Percentiles rank a stretch among this genome's conserved stretches.
These are phyloP conservation scores for Viola odorata DNA, from an alignment of 345 rosid species.

Conservation along the genomic window DNA sequence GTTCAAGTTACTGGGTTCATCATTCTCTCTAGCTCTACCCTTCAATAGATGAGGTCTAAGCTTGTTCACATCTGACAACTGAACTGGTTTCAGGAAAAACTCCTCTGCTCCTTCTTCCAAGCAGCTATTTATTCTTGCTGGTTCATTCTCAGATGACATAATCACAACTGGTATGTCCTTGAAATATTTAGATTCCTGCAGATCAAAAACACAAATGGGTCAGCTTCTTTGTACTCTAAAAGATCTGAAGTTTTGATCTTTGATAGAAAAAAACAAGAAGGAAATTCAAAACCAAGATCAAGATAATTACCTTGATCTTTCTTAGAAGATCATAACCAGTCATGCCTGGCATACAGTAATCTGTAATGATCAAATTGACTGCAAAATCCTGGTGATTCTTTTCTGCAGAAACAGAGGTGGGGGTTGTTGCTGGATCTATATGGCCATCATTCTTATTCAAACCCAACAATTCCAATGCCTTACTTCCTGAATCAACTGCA, in stretches of 20 bases:
- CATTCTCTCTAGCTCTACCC: conserved; percentile 29
- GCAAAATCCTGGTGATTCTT: conserved; percentile 27
- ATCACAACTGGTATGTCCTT: conserved; percentile 84
- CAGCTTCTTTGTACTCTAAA: neutral
- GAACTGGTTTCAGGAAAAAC: conserved; percentile 82
- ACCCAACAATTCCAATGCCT: conserved; percentile 83
- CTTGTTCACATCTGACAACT: conserved; percentile 71
- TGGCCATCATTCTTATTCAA: conserved; percentile 27
- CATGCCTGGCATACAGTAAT: conserved; percentile 98
- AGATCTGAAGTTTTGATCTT: too few relatives aligned
- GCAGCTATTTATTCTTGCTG: conserved; percentile 74
- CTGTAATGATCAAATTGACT: conserved; percentile 81
- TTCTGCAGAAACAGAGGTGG: conserved; percentile 30
- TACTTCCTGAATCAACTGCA: conserved; percentile 83
- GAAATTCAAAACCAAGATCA: neutral
- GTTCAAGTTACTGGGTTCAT: conserved; percentile 24
- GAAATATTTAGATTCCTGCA: conserved; percentile 58
- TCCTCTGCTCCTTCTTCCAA: conserved; percentile 92
- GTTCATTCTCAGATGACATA: conserved; percentile 90
- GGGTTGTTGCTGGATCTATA: conserved; percentile 18
- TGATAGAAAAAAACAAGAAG: neutral
- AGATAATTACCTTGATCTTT: conserved; percentile 56
- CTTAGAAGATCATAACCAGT: conserved; percentile 90
- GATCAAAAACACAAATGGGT: neutral
- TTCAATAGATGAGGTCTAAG: conserved; percentile 53